Evolutionary conservation across 73 alveolate species (phyloP).

Genomic region (Paramecium biaurelia): DNA sequence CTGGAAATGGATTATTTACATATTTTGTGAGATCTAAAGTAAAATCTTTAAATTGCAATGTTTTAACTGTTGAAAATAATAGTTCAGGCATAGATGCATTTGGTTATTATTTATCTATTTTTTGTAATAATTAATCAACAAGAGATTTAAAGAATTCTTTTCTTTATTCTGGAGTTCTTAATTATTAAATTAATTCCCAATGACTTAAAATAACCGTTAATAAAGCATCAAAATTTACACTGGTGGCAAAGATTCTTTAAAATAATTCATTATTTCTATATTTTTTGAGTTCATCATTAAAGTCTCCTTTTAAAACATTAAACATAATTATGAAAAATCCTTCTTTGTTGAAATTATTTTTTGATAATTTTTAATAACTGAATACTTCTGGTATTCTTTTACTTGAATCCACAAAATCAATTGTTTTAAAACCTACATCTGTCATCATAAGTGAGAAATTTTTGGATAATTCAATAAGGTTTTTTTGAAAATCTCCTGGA

Average conservation of each 20-base stretch:
- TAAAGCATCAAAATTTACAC: constrained; percentile 20
- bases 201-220: not conserved
- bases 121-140: not conserved
- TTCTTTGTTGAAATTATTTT: not conserved
- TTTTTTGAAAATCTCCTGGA: constrained; percentile 32
- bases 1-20: constrained; percentile 26
- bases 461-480: not conserved
- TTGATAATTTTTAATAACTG: not conserved
- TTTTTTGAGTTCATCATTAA: not conserved
- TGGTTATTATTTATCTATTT: not conserved
- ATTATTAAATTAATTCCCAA: not conserved
- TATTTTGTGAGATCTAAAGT: not conserved
- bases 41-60: not conserved
- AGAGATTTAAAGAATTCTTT: constrained; percentile 4
- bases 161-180: not conserved
- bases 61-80: not conserved
- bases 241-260: constrained; percentile 23
- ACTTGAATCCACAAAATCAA: not conserved
- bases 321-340: not conserved
- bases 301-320: constrained; percentile 38
- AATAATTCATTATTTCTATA: constrained; percentile 19
- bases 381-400: not conserved
- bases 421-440: constrained; percentile 1
- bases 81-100: constrained; percentile 29
- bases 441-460: constrained; percentile 29